These are phyloP conservation scores for Chlorella sp. DNA, from an alignment of 139 green algal genomes.

Conservation along the genomic window DNA sequence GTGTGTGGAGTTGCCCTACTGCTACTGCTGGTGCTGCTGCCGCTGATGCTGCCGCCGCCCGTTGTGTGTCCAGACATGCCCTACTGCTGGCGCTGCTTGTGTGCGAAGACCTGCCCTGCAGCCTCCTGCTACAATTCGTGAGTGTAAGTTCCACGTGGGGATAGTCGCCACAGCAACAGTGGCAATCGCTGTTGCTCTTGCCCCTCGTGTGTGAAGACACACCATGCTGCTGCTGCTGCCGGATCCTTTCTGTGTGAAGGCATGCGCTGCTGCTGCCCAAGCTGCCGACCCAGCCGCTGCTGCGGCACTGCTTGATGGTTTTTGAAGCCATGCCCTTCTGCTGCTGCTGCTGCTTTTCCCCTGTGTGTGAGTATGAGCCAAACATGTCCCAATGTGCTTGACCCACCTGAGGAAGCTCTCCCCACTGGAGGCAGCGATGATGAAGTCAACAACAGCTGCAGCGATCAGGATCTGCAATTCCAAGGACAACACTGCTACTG, in stretches of 20 bases:
- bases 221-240: background rate
- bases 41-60: too few species aligned
- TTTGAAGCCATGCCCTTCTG: too few species aligned
- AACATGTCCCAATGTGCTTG: background rate
- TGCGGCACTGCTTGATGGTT: too few species aligned
- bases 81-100: too few species aligned
- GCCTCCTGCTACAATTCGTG: too few species aligned
- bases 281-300: background rate
- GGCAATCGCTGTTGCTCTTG: too few species aligned
- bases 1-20: background rate
- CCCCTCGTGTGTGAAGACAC: too few species aligned
- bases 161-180: too few species aligned
- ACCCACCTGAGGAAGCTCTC: constrained; percentile 46
- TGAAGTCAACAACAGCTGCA: constrained; percentile 77
- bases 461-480: constrained; percentile 79
- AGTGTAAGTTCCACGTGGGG: too few species aligned
- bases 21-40: background rate
- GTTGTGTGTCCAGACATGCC: too few species aligned
- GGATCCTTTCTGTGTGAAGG: background rate
- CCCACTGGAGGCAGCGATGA: constrained; percentile 60
- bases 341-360: constrained; percentile 3
- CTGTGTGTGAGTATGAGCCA: background rate
- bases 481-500: too few species aligned
- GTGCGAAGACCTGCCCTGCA: too few species aligned
- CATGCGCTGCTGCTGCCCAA: background rate